Evolutionary conservation across 2,329 filamentous ascomycete genomes (phyloP), one percentile per base, ranked within the genome.

Genomic region (Aschersonia sp.): DNA sequence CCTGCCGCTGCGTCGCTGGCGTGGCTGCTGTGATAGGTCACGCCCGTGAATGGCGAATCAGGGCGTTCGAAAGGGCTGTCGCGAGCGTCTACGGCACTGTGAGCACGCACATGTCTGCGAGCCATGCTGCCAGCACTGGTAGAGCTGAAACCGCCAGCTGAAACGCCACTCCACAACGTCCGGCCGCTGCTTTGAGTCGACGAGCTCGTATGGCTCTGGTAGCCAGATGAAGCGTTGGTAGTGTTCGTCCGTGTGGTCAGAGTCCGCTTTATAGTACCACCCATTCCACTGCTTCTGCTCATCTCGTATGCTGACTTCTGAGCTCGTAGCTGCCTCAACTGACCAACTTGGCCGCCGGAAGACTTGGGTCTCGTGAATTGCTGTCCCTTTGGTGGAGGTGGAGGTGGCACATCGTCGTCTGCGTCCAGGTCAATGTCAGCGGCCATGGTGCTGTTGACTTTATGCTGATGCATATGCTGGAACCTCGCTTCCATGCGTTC

Each of bases 101-200:
- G 77, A 12, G 82, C 73, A 52, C 81, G 60, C 54, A 72, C 64
- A 58, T 82, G 83, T 58, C 85, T 85, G 51, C 89, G 79, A 32
- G 88, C 89, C 53, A 94, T 79, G 65, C 90, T 97, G 47, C 89
- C 92, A 12, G 92, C 92, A 65, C 92, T 97, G 12, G 92, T 97
- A 46, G 88, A 86, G 62, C 90, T 97, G 64, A 96, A 87, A 10
- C 78, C 90, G 46, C 89, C 82, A 0, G 92, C 92, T 47, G 92
- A 97, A 46, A 79, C 75, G 4, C 90, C 92, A 62, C 90, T 97
- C 90, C 96, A 96, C 42, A 98, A 64, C 57, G 87, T 97, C 56
- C 83, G 79, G 55, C 83, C 81, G 12, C 87, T 96, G 60, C 79
- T 81, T 55, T 85, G 79, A 1, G 85, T 89, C 53, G 82, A 86